Base-by-base conservation (phyloP, 2,329 filamentous ascomycete genomes). In the Pyricularia sp. region DNA sequence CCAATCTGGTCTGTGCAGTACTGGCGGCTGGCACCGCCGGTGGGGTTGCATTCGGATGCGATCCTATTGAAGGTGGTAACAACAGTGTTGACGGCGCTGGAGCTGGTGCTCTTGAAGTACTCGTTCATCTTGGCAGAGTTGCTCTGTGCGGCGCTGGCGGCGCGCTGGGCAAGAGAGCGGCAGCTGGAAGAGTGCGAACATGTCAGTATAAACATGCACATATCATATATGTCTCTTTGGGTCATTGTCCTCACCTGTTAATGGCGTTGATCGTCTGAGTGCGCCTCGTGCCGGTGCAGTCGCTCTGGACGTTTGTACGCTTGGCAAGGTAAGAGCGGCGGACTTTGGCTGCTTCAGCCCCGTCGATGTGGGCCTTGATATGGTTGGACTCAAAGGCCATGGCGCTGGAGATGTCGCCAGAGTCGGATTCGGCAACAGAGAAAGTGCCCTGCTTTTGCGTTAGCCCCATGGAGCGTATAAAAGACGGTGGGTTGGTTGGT, bases 101-200 rank as follows among this genome's bases (percentile, higher is more conserved):
- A 71, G 14, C 79, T 77, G 31, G 83, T 84, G 0, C 83, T 84
- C 78, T 88, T 90, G 83, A 90, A 92, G 81, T 88, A 90, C 74
- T 88, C 85, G 50, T 76, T 77, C 72, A 89, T 78, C 73, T 83
- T 86, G 3, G 81, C 80, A 0, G 79, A 72, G 31, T 84, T 85
- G 0, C 81, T 84, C 1, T 80, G 75, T 0, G 86, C 85, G 2
- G 84, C 84, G 0, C 77, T 75, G 0, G 85, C 81, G 11, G 88
- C 88, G 3, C 79, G 76, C 2, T 78, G 78, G 1, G 89, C 87
- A 5, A 89, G 79, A 20, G 77, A 78, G 6, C 81, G 78, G 74
- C 88, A 87, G 77, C 86, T 50, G 20, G 7, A 50, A 50, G 42
- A 9, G 20, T n/a, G 6, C 42, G n/a, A 50, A 4, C 17, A 50